These are phyloP conservation scores for Tetrapisispora namnaoensis DNA, from an alignment of 805 yeast species.

Conservation along the genomic window DNA sequence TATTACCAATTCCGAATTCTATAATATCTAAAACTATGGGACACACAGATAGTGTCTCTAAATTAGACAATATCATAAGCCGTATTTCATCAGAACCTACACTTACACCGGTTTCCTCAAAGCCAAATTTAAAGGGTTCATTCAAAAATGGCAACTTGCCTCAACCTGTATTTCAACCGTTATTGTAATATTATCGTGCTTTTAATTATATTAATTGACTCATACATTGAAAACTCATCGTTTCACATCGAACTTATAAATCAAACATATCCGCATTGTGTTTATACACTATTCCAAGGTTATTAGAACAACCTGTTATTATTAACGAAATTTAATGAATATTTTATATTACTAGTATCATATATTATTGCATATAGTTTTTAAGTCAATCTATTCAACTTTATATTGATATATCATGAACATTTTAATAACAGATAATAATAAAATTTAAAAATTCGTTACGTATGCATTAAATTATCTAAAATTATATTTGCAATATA, in stretches of 20 bases:
- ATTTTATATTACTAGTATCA: neutral
- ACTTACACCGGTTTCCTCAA: neutral
- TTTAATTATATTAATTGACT: neutral
- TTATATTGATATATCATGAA: neutral
- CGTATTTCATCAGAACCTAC: constrained; percentile 12
- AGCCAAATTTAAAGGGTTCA: constrained; percentile 10
- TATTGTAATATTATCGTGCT: constrained; percentile 9
- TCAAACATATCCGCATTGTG: constrained; percentile 1
- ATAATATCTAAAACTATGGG: neutral
- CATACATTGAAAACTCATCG: neutral
- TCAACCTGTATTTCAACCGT: constrained; percentile 25
- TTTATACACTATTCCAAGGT: neutral
- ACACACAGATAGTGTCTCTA: constrained; percentile 8
- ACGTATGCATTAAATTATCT: neutral
- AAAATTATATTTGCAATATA: neutral
- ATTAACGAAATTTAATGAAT: constrained; percentile 1
- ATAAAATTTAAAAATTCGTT: neutral
- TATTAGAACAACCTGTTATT: neutral
- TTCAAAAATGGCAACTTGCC: constrained; percentile 23
- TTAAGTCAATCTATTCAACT: neutral
- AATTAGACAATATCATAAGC: constrained; percentile 15
- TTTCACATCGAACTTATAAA: neutral
- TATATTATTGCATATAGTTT: neutral
- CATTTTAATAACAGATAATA: neutral
- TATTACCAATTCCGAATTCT: neutral